Conservation (phyloP, 2,329 filamentous ascomycete genomes). For the Ophiostoma triangulosporum region DNA sequence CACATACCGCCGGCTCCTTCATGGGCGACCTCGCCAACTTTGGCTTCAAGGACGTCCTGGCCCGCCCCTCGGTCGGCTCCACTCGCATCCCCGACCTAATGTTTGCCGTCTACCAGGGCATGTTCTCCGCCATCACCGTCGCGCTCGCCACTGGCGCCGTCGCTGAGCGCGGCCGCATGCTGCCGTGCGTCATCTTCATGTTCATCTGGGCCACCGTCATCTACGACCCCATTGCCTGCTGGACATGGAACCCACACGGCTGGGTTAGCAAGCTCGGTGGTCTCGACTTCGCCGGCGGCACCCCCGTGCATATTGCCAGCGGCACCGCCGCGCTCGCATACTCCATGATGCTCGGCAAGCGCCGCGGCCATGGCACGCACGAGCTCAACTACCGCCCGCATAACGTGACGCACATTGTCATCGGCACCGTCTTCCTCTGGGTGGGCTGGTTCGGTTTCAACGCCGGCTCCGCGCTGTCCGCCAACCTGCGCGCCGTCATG, state of each 20-base stretch:
- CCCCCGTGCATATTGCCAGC: constrained; percentile 77
- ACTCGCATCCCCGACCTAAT: constrained; percentile 63
- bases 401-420: constrained; percentile 84
- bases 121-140: constrained; percentile 70
- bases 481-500: constrained; percentile 76
- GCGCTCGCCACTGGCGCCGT: constrained; percentile 37
- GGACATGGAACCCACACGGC: constrained; percentile 79
- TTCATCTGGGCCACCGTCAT: constrained; percentile 83
- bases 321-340: constrained; percentile 77
- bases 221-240: constrained; percentile 88
- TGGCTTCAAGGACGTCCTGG: constrained; percentile 66
- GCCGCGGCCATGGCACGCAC: constrained; percentile 62
- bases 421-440: constrained; percentile 92
- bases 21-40: constrained; percentile 73
- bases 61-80: constrained; percentile 60
- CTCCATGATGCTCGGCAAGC: constrained; percentile 81
- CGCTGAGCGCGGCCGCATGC: constrained; percentile 76
- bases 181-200: constrained; percentile 83
- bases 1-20: constrained; percentile 62
- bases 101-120: constrained; percentile 76
- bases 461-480: constrained; percentile 66
- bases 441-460: constrained; percentile 96
- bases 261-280: constrained; percentile 72
- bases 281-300: constrained; percentile 80
- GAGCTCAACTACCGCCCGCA: constrained; percentile 85